Evolutionary conservation across 179 eudicot genomes (phyloP).

Genomic region (Spinacia oleracea): DNA sequence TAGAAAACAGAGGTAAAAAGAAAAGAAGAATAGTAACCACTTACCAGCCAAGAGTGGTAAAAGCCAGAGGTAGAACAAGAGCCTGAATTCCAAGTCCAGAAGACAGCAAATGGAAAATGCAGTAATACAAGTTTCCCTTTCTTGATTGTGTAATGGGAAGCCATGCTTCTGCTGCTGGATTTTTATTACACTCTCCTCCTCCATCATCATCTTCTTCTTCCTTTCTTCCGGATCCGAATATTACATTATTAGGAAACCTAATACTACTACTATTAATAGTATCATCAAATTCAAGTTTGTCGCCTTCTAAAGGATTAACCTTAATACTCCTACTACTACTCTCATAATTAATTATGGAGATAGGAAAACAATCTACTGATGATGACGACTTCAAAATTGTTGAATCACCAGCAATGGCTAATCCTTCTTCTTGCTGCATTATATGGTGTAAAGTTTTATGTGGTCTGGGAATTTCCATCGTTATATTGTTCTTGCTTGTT

Average conservation of each 20-base stretch:
- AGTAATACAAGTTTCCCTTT: slow-evolving; percentile 30
- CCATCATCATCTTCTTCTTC: background rate
- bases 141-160: slow-evolving; percentile 45
- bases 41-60: slow-evolving; percentile 39
- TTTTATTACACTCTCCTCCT: background rate
- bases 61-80: slow-evolving; percentile 38
- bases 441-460: slow-evolving; percentile 1
- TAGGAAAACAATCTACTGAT: background rate
- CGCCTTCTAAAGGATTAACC: slow-evolving; percentile 14
- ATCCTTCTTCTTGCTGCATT: slow-evolving; percentile 17
- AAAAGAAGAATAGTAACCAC: too few species aligned
- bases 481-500: background rate
- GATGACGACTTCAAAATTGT: background rate
- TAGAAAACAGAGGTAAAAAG: background rate
- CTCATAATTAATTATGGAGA: background rate
- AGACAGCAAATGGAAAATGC: slow-evolving; percentile 32
- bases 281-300: background rate
- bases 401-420: background rate
- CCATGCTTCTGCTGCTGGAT: slow-evolving; percentile 28
- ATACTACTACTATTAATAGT: background rate
- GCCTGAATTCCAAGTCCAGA: slow-evolving; percentile 41
- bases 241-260: background rate
- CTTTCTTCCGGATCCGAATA: background rate
- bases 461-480: slow-evolving; percentile 3
- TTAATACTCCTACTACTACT: slow-evolving; percentile 16